phyloP scores from a whole-genome alignment of 768 basidiomycete species.

The Mycena filopes region DNA sequence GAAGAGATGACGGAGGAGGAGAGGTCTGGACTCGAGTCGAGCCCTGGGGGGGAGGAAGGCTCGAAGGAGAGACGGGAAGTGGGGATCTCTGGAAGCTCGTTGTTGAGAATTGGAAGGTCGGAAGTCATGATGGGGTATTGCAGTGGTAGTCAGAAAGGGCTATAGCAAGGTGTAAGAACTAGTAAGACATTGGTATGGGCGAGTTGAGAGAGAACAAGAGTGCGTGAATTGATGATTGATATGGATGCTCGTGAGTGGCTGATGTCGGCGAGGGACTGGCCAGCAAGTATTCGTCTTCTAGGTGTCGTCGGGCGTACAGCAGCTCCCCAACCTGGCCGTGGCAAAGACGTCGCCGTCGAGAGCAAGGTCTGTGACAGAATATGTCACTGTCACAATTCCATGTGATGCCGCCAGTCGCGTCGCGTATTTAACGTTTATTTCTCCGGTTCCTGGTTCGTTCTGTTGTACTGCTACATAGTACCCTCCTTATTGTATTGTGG shows the following conservation, averaged over 20 bases:
- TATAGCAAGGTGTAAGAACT: slow-evolving; percentile 4
- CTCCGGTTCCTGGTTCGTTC: too few relatives aligned
- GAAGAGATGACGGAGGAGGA: slow-evolving; percentile 23
- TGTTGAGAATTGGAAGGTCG: slow-evolving; percentile 17
- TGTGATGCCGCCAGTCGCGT: too few relatives aligned
- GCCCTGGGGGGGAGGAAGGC: slow-evolving; percentile 25
- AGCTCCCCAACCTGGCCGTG: slow-evolving; percentile 17
- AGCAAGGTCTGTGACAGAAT: too few relatives aligned
- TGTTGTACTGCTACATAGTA: too few relatives aligned
- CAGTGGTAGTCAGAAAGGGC: neutral
- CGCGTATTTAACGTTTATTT: too few relatives aligned
- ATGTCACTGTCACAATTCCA: too few relatives aligned
- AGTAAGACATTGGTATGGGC: slow-evolving; percentile 26
- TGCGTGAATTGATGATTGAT: slow-evolving; percentile 24
- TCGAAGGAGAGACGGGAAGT: slow-evolving; percentile 16
- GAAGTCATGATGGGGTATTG: slow-evolving; percentile 23
- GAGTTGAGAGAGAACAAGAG: slow-evolving; percentile 24
- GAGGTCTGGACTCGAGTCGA: slow-evolving; percentile 18
- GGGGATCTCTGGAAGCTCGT: slow-evolving; percentile 24
- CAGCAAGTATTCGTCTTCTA: slow-evolving; percentile 2
- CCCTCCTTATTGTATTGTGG: too few relatives aligned
- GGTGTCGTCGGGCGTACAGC: slow-evolving; percentile 10
- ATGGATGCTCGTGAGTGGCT: slow-evolving; percentile 13
- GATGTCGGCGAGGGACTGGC: neutral
- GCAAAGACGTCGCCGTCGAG: slow-evolving; percentile 12